These are phyloP conservation scores for Periconia macrospinosa DNA, from an alignment of 2,329 filamentous ascomycete species.

Conservation along the genomic window DNA sequence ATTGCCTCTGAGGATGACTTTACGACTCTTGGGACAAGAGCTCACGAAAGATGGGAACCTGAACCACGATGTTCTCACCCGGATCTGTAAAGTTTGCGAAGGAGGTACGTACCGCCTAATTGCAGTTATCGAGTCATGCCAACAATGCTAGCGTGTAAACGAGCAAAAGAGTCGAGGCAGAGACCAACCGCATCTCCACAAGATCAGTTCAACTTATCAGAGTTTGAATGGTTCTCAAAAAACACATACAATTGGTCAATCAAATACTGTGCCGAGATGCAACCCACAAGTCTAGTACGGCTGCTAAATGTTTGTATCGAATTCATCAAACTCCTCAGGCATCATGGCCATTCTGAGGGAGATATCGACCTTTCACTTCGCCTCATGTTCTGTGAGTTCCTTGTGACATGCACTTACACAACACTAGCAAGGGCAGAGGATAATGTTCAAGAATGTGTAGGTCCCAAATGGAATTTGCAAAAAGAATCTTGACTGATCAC, in stretches of 20 bases:
- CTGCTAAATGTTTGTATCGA: conserved; percentile 54
- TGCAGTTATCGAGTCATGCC: conserved; percentile 38
- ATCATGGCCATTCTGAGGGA: conserved; percentile 21
- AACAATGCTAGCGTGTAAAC: conserved; percentile 44
- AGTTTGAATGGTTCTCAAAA: conserved; percentile 82
- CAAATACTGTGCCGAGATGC: conserved; percentile 62
- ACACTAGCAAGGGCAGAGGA: conserved; percentile 53
- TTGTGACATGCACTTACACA: conserved; percentile 53
- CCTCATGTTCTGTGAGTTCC: conserved; percentile 70
- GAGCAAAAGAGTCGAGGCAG: conserved; percentile 49
- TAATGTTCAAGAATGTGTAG: conserved; percentile 43
- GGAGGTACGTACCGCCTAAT: conserved; percentile 38
- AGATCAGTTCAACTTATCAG: conserved; percentile 59
- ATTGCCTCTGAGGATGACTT: conserved; percentile 43
- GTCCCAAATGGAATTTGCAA: conserved; percentile 1
- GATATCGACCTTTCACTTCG: conserved; percentile 59
- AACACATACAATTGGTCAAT: conserved; percentile 79
- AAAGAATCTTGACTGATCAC: conserved; percentile 30
- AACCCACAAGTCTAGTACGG: conserved; percentile 56
- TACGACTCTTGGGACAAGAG: conserved; percentile 50
- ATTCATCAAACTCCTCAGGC: conserved; percentile 45
- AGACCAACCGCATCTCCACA: conserved; percentile 46
- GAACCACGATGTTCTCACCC: conserved; percentile 36
- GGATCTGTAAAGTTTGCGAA: conserved; percentile 61
- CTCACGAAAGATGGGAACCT: conserved; percentile 37